Evolutionary conservation across 2,329 filamentous ascomycete genomes (phyloP).

Genomic region (Paracoccidioides brasiliensis): DNA sequence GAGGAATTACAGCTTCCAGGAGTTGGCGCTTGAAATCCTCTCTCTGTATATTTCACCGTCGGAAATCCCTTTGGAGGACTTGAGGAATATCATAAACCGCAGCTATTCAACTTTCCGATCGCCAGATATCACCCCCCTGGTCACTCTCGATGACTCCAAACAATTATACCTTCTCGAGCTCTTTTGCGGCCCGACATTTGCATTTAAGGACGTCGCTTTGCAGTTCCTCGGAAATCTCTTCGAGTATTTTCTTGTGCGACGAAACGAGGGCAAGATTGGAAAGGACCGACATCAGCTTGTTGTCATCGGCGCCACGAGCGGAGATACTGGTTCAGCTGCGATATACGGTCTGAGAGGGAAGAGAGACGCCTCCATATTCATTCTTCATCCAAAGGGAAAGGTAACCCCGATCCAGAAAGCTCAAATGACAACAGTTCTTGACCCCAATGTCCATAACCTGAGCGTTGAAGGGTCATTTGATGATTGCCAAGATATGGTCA

Average conservation of each 20-base stretch:
- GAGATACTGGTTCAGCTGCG: slow-evolving; percentile 81
- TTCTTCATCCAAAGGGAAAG: slow-evolving; percentile 81
- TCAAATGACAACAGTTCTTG: slow-evolving; percentile 91
- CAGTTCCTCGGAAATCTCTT: slow-evolving; percentile 93
- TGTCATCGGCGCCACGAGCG: slow-evolving; percentile 74
- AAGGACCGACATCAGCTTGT: slow-evolving; percentile 65
- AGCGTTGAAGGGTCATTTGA: slow-evolving; percentile 81
- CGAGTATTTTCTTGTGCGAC: slow-evolving; percentile 35
- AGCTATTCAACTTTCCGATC: slow-evolving; percentile 85
- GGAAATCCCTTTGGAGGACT: slow-evolving; percentile 69
- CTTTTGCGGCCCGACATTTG: slow-evolving; percentile 90
- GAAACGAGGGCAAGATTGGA: slow-evolving; percentile 29
- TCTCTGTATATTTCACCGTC: slow-evolving; percentile 39
- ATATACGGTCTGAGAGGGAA: slow-evolving; percentile 92
- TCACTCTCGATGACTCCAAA: slow-evolving; percentile 56
- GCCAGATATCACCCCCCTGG: slow-evolving; percentile 62
- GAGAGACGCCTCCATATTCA: slow-evolving; percentile 94
- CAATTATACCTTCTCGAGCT: slow-evolving; percentile 82
- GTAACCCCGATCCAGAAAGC: slow-evolving; percentile 87
- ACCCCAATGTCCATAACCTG: slow-evolving; percentile 85
- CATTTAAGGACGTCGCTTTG: slow-evolving; percentile 89
- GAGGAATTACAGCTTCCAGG: slow-evolving; percentile 64
- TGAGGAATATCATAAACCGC: slow-evolving; percentile 68
- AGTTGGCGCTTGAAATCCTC: slow-evolving; percentile 74
- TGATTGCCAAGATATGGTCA: slow-evolving; percentile 94